Conservation (phyloP, 495 filamentous ascomycete genomes). For the Xylaria scruposa region DNA sequence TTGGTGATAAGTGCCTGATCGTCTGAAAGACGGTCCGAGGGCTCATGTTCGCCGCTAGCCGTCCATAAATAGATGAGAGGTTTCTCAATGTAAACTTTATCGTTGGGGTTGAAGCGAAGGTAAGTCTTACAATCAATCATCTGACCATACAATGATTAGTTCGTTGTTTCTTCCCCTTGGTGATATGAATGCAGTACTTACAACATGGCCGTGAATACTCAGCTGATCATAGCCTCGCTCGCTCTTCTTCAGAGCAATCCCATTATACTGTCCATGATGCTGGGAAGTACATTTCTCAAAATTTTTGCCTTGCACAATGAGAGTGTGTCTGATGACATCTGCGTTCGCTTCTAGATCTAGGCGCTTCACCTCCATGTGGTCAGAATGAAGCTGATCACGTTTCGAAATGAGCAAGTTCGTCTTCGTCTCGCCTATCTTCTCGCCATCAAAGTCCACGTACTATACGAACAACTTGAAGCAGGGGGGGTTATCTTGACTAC, state of each 20-base stretch:
- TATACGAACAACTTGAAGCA: constrained; percentile 25
- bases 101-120: constrained; percentile 35
- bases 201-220: not conserved
- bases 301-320: constrained; percentile 42
- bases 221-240: not conserved
- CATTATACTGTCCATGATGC: not conserved
- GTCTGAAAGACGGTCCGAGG: constrained; percentile 34
- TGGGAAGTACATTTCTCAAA: constrained; percentile 29
- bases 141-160: constrained; percentile 28
- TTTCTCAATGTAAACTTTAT: constrained; percentile 31
- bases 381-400: constrained; percentile 37
- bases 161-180: not conserved
- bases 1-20: constrained; percentile 40
- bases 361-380: constrained; percentile 37
- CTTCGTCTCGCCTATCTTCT: constrained; percentile 36
- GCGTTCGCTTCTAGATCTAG: constrained; percentile 37
- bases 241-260: not conserved
- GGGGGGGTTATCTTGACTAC: constrained; percentile 7
- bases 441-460: constrained; percentile 47
- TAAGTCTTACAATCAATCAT: constrained; percentile 50
- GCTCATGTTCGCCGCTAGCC: not conserved
- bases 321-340: constrained; percentile 25
- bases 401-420: constrained; percentile 34
- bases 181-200: not conserved
- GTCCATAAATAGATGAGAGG: not conserved